These are phyloP conservation scores for Epichloe amarillans DNA, from an alignment of 2,329 filamentous ascomycete species.

Conservation along the genomic window DNA sequence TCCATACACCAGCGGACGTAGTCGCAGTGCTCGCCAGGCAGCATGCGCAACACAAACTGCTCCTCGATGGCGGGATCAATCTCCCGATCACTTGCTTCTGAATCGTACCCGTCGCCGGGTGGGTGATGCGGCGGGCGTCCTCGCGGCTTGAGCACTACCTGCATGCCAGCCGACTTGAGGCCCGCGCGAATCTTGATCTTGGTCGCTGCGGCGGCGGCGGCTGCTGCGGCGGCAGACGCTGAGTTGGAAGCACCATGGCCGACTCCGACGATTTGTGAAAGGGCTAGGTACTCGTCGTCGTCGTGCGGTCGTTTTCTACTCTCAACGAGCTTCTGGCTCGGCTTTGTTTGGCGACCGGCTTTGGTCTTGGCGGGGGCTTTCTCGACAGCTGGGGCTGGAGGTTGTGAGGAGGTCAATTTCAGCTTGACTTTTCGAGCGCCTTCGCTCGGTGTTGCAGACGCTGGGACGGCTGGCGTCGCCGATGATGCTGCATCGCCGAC, in stretches of 20 bases:
- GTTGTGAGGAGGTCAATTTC: conserved; percentile 26
- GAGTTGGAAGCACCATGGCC: background rate
- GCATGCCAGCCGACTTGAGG: conserved; percentile 22
- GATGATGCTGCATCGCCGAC: conserved; percentile 15
- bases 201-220: conserved; percentile 24
- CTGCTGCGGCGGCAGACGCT: background rate
- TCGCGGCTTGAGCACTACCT: conserved; percentile 43
- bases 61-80: conserved; percentile 78
- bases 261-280: conserved; percentile 11
- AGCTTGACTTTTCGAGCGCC: conserved; percentile 27
- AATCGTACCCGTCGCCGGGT: conserved; percentile 86
- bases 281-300: conserved; percentile 30
- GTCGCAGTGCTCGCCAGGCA: conserved; percentile 73
- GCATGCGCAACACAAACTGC: conserved; percentile 80
- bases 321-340: conserved; percentile 42
- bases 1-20: conserved; percentile 65
- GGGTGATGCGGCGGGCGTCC: conserved; percentile 56
- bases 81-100: conserved; percentile 85
- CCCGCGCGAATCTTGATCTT: conserved; percentile 40
- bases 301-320: conserved; percentile 49
- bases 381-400: conserved; percentile 21
- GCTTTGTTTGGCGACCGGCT: conserved; percentile 45
- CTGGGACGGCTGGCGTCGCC: conserved; percentile 6
- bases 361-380: conserved; percentile 35
- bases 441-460: conserved; percentile 17